phyloP scores from a whole-genome alignment of 1,139 yeast species.

The Candida labiduridarum region DNA sequence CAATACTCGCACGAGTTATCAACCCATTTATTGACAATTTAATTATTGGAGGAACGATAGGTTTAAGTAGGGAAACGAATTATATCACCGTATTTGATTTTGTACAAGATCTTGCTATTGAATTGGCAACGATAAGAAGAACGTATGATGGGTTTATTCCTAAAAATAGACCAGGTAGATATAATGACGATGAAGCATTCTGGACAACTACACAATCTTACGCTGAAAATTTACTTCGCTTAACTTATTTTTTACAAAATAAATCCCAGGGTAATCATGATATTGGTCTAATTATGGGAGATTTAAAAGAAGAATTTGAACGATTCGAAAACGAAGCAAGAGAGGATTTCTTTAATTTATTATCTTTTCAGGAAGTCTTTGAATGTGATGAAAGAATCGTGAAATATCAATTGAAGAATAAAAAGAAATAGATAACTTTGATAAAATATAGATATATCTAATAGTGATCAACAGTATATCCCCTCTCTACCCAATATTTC shows the following conservation, averaged over 20 bases:
- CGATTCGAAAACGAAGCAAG: slow-evolving; percentile 4
- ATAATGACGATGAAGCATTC: slow-evolving; percentile 6
- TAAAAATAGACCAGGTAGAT: slow-evolving; percentile 3
- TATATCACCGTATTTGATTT: not conserved
- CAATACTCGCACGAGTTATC: not conserved
- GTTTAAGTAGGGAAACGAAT: slow-evolving; percentile 4
- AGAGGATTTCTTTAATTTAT: slow-evolving; percentile 5
- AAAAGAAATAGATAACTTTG: not conserved
- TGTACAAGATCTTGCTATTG: not conserved
- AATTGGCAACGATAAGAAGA: not conserved
- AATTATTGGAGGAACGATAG: slow-evolving; percentile 5
- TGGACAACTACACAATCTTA: not conserved
- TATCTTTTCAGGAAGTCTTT: slow-evolving; percentile 2
- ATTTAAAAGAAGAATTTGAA: slow-evolving; percentile 6
- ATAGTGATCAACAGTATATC: not conserved
- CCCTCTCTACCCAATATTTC: too few species aligned
- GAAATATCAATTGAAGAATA: not conserved
- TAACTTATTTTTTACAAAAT: not conserved
- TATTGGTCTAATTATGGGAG: slow-evolving; percentile 7
- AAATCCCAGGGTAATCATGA: not conserved
- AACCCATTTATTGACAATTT: not conserved
- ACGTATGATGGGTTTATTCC: slow-evolving; percentile 5
- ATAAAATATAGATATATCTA: not conserved
- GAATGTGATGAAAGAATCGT: slow-evolving; percentile 4
- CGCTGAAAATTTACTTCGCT: not conserved